Evolutionary conservation across 179 eudicot genomes (phyloP).

Genomic region (Camellia oleifera): DNA sequence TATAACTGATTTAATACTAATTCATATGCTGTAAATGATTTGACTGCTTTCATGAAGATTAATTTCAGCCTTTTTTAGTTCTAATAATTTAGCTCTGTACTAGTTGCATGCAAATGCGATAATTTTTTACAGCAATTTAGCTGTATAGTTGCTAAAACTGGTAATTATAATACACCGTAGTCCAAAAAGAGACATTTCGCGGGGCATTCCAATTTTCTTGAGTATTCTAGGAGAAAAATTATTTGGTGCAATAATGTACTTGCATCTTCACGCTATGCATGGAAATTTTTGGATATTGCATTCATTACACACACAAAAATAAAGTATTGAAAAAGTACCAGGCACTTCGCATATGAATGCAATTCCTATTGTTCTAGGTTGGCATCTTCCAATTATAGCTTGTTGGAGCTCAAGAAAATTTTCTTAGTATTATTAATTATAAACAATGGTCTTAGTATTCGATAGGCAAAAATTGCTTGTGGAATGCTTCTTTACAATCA

Average conservation of each 20-base stretch:
- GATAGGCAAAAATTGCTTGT: neutral
- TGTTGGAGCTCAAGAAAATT: slow-evolving; percentile 1
- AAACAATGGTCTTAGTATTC: neutral
- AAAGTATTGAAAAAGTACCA: too few relatives aligned
- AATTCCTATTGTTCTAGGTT: neutral
- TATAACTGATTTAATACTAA: neutral
- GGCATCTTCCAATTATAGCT: neutral
- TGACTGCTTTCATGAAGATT: neutral
- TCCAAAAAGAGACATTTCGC: neutral
- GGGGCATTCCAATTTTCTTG: neutral
- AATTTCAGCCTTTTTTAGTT: neutral
- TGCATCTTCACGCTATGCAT: too few relatives aligned
- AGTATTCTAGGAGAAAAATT: neutral
- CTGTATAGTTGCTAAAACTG: neutral
- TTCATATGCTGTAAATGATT: neutral
- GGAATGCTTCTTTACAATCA: neutral
- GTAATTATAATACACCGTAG: too few relatives aligned
- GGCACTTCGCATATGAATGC: too few relatives aligned
- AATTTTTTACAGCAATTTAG: too few relatives aligned
- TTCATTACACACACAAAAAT: too few relatives aligned
- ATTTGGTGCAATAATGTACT: too few relatives aligned
- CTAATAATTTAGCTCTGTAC: too few relatives aligned
- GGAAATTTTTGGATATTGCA: too few relatives aligned
- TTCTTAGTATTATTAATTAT: neutral
- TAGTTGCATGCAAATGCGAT: neutral